Evolutionary conservation across 768 basidiomycete genomes (phyloP).

Genomic region (Cantharellus cinnabarinus): DNA sequence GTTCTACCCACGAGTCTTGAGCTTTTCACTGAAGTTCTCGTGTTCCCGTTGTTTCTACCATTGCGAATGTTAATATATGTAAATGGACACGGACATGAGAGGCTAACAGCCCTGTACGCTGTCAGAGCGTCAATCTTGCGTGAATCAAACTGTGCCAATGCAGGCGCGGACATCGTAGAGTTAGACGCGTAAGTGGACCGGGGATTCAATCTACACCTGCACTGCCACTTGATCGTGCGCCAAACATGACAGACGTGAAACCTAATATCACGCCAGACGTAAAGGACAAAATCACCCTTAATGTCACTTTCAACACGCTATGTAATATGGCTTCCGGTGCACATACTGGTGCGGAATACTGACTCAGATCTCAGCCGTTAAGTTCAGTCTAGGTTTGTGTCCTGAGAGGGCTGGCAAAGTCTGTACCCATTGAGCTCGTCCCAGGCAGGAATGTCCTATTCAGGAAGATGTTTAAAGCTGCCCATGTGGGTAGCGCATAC

Average conservation of each 20-base stretch:
- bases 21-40: conserved; percentile 61
- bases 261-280: too few species aligned
- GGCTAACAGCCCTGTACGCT: conserved; percentile 46
- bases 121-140: conserved; percentile 55
- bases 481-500: not conserved
- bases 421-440: not conserved
- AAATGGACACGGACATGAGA: not conserved
- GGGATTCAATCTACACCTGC: not conserved
- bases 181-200: conserved; percentile 3
- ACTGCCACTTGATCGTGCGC: not conserved
- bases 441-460: not conserved
- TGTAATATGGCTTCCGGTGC: not conserved
- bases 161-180: conserved; percentile 9
- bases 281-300: not conserved
- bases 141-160: conserved; percentile 33
- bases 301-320: not conserved
- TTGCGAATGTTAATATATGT: conserved; percentile 4
- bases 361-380: not conserved
- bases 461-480: not conserved
- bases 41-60: conserved; percentile 92
- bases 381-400: not conserved
- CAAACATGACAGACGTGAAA: not conserved
- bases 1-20: conserved; percentile 40
- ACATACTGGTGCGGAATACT: not conserved
- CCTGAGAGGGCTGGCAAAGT: not conserved